Conservation (phyloP, 352 stramenopile genomes). For the Pythium vanterpoolii region DNA sequence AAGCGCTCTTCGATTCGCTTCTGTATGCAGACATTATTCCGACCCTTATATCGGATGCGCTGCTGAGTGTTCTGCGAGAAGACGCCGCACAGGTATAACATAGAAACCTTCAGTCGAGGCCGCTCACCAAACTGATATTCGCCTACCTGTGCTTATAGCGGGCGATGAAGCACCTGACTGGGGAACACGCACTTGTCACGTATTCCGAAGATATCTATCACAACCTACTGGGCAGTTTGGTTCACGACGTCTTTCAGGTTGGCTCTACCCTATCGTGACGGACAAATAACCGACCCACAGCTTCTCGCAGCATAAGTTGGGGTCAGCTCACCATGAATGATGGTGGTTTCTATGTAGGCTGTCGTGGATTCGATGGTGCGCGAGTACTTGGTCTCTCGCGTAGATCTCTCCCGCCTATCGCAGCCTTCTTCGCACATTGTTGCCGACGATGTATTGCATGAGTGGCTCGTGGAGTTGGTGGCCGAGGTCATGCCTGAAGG, state of each 20-base stretch:
- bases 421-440: slow-evolving; percentile 19
- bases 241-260: slow-evolving; percentile 34
- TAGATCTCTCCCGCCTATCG: slow-evolving; percentile 34
- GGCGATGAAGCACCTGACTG: background rate
- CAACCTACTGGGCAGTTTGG: slow-evolving; percentile 17
- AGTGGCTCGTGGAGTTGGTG: slow-evolving; percentile 34
- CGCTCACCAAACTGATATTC: background rate
- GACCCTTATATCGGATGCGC: slow-evolving; percentile 21
- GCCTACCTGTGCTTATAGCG: background rate
- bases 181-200: background rate
- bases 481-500: slow-evolving; percentile 36
- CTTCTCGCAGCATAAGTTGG: background rate
- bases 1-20: slow-evolving; percentile 33
- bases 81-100: slow-evolving; percentile 24
- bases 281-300: too few relatives aligned
- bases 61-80: slow-evolving; percentile 41
- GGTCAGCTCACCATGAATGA: background rate
- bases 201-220: background rate
- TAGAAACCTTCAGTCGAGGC: background rate
- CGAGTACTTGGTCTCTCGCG: slow-evolving; percentile 30
- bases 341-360: background rate
- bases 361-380: slow-evolving; percentile 34
- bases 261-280: too few relatives aligned
- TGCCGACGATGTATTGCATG: slow-evolving; percentile 32
- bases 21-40: slow-evolving; percentile 8